Conservation (phyloP, 768 basidiomycete genomes). For the Podaxis sp. region DNA sequence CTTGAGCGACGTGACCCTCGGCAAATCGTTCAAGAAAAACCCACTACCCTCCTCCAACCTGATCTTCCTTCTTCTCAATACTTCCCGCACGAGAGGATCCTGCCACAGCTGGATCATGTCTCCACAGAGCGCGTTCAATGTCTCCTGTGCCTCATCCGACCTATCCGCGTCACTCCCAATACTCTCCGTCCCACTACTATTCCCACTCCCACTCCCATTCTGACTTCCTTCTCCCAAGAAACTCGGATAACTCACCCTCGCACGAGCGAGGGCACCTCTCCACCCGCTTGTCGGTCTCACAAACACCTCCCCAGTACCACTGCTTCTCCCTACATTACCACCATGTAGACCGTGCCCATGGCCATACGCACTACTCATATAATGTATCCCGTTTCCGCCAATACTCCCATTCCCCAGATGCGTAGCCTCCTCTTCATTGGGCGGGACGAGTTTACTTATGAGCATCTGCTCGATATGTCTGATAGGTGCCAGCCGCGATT, state of each 20-base stretch:
- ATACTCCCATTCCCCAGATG: slow-evolving; percentile 25
- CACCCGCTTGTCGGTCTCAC: slow-evolving; percentile 65
- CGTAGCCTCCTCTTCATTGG: slow-evolving; percentile 58
- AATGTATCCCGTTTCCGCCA: slow-evolving; percentile 22
- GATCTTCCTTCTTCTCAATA: slow-evolving; percentile 57
- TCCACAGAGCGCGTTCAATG: slow-evolving; percentile 54
- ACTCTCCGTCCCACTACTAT: slow-evolving; percentile 44
- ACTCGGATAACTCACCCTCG: slow-evolving; percentile 32
- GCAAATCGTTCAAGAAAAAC: slow-evolving; percentile 74
- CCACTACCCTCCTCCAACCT: slow-evolving; percentile 70
- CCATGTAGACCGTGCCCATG: slow-evolving; percentile 7
- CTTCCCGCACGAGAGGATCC: slow-evolving; percentile 54
- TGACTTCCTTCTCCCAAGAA: slow-evolving; percentile 20
- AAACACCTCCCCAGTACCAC: slow-evolving; percentile 50
- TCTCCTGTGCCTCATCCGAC: slow-evolving; percentile 56
- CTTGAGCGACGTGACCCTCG: slow-evolving; percentile 58
- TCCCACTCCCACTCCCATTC: slow-evolving; percentile 23
- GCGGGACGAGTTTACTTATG: slow-evolving; percentile 66
- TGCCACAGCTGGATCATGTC: slow-evolving; percentile 72
- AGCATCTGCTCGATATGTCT: slow-evolving; percentile 68
- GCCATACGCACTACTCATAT: slow-evolving; percentile 15
- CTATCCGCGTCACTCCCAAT: slow-evolving; percentile 30
- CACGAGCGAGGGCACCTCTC: slow-evolving; percentile 56
- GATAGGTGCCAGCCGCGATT: slow-evolving; percentile 62
- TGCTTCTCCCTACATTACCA: slow-evolving; percentile 5